These are phyloP conservation scores for Aspergillus conjunctus DNA, from an alignment of 495 filamentous ascomycete genomes.

Conservation along the genomic window DNA sequence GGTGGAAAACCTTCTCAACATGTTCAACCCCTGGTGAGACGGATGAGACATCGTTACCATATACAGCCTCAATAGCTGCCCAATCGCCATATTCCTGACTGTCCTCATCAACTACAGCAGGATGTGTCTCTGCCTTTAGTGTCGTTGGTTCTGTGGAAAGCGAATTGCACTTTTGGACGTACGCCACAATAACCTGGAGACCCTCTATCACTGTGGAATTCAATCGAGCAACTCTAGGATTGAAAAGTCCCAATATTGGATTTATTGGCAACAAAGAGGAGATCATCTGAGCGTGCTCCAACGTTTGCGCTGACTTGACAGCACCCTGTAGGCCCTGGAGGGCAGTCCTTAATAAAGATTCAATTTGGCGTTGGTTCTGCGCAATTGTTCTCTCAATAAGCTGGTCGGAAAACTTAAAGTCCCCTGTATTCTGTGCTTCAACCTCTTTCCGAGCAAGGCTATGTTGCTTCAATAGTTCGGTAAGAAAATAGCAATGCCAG, in stretches of 20 bases:
- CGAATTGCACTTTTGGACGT: slow-evolving; percentile 38
- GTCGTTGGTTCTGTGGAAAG: slow-evolving; percentile 14
- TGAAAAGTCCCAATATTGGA: slow-evolving; percentile 42
- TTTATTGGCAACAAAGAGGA: slow-evolving; percentile 41
- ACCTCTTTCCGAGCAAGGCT: slow-evolving; percentile 60
- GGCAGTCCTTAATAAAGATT: slow-evolving; percentile 57
- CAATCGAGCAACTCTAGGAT: slow-evolving; percentile 36
- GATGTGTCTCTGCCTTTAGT: slow-evolving; percentile 10
- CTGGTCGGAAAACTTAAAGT: slow-evolving; percentile 47
- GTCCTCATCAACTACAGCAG: slow-evolving; percentile 54
- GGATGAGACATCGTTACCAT: slow-evolving; percentile 35
- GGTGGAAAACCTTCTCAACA: slow-evolving; percentile 50
- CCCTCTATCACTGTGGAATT: slow-evolving; percentile 42
- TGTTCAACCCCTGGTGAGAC: slow-evolving; percentile 32
- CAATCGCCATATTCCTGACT: slow-evolving; percentile 78
- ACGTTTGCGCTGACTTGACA: slow-evolving; percentile 41
- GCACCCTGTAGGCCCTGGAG: slow-evolving; percentile 54
- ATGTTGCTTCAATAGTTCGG: slow-evolving; percentile 61
- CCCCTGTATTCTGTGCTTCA: slow-evolving; percentile 54
- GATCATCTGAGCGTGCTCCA: slow-evolving; percentile 40
- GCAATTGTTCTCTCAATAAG: slow-evolving; percentile 57
- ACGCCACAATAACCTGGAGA: slow-evolving; percentile 40
- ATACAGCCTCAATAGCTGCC: slow-evolving; percentile 56
- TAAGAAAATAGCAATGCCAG: slow-evolving; percentile 68
- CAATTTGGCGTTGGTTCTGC: slow-evolving; percentile 64